Evolutionary conservation across 2,329 filamentous ascomycete genomes (phyloP).

Genomic region (Sclerotinia spermophila): DNA sequence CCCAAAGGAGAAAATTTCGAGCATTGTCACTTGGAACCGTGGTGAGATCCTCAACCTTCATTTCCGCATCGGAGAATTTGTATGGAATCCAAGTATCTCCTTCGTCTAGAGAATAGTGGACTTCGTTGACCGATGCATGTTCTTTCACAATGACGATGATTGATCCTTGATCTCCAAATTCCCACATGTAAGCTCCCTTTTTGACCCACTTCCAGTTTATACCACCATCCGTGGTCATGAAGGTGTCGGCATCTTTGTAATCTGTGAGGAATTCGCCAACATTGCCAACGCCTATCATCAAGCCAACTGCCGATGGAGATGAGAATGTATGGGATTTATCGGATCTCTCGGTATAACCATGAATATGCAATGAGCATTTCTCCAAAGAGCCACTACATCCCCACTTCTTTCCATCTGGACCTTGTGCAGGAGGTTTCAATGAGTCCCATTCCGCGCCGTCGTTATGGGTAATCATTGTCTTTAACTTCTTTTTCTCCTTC

Average conservation of each 20-base stretch:
- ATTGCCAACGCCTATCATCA: slow-evolving; percentile 90
- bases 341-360: slow-evolving; percentile 87
- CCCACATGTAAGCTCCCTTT: slow-evolving; percentile 88
- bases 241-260: slow-evolving; percentile 69
- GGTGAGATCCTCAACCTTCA: slow-evolving; percentile 75
- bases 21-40: slow-evolving; percentile 87
- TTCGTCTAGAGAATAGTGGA: slow-evolving; percentile 78
- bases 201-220: slow-evolving; percentile 81
- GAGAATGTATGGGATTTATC: slow-evolving; percentile 84
- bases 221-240: slow-evolving; percentile 87
- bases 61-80: slow-evolving; percentile 66
- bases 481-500: slow-evolving; percentile 71
- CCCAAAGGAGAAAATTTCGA: slow-evolving; percentile 90
- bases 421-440: slow-evolving; percentile 66
- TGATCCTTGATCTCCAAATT: slow-evolving; percentile 92
- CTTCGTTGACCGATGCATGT: slow-evolving; percentile 59
- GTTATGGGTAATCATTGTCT: slow-evolving; percentile 93
- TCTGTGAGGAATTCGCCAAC: slow-evolving; percentile 58
- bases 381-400: slow-evolving; percentile 61
- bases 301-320: slow-evolving; percentile 78
- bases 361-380: slow-evolving; percentile 83
- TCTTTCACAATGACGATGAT: slow-evolving; percentile 84
- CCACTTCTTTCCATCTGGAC: slow-evolving; percentile 68
- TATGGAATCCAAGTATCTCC: slow-evolving; percentile 76
- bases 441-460: slow-evolving; percentile 86